Evolutionary conservation across 169 alveolate genomes (phyloP).

Genomic region (Toxoplasma gondii): DNA sequence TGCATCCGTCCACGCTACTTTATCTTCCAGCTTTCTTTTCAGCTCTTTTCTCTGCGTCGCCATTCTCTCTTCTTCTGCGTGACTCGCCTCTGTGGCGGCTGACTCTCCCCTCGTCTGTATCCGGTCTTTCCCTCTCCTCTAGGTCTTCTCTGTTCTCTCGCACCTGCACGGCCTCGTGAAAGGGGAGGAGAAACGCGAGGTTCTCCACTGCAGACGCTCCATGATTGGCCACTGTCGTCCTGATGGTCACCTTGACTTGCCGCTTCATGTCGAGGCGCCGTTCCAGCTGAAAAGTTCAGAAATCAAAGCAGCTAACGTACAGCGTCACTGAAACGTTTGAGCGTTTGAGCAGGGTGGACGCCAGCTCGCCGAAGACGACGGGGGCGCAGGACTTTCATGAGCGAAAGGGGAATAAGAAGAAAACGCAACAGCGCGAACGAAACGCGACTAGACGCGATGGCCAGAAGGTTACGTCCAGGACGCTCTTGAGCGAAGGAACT

Average conservation of each 20-base stretch:
- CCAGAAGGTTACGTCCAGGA: no score
- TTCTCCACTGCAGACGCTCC: not conserved
- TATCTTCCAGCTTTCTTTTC: no score
- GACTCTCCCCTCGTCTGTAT: no score
- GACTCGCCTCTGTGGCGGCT: no score
- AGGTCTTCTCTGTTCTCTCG: not conserved
- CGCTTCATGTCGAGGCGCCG: conserved; percentile 21
- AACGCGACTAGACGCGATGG: not conserved
- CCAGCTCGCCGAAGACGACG: not conserved
- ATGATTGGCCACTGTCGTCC: not conserved
- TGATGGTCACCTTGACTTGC: not conserved
- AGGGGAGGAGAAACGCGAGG: not conserved
- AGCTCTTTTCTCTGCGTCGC: no score
- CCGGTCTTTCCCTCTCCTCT: no score
- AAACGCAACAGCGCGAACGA: not conserved
- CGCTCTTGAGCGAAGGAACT: no score
- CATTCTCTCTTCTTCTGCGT: no score
- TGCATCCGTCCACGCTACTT: not conserved
- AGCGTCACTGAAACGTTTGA: no score
- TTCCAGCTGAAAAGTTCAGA: conserved; percentile 24
- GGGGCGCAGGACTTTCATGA: not conserved
- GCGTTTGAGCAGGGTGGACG: not conserved
- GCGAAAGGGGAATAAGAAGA: not conserved
- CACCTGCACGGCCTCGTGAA: conserved; percentile 21
- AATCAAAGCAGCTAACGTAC: no score